These are phyloP conservation scores for Fonsecaea multimorphosa DNA, from an alignment of 2,329 filamentous ascomycete genomes.

Conservation along the genomic window DNA sequence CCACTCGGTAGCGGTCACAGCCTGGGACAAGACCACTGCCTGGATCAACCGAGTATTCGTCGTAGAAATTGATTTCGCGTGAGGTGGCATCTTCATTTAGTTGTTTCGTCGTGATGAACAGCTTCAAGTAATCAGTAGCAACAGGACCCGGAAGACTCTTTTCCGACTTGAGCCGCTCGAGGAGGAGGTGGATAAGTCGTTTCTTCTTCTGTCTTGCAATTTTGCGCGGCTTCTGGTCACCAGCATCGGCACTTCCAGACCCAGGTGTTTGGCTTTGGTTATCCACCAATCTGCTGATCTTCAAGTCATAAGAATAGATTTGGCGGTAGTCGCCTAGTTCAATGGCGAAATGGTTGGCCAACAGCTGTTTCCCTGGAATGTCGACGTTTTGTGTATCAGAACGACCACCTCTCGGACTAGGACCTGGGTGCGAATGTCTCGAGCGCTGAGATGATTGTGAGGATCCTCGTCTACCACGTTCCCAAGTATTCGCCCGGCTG, in stretches of 20 bases:
- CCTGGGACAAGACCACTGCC: not conserved
- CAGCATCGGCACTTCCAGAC: not conserved
- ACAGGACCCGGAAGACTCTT: not conserved
- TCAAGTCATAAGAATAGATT: slow-evolving; percentile 23
- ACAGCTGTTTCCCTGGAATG: not conserved
- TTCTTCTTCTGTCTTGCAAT: slow-evolving; percentile 8
- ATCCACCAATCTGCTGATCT: not conserved
- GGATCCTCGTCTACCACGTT: not conserved
- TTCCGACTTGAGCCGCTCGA: not conserved
- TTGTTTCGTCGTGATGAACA: not conserved
- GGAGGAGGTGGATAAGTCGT: not conserved
- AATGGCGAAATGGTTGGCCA: slow-evolving; percentile 29
- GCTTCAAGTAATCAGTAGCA: slow-evolving; percentile 10
- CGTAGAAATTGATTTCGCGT: slow-evolving; percentile 1
- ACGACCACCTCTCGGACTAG: not conserved
- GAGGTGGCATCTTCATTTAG: not conserved
- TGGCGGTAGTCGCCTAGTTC: not conserved
- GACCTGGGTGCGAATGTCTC: not conserved
- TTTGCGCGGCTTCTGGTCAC: not conserved
- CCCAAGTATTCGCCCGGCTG: not conserved
- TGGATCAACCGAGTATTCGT: not conserved
- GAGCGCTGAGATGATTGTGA: not conserved
- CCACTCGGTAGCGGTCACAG: not conserved
- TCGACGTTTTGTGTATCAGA: not conserved
- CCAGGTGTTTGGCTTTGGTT: not conserved